Base-by-base conservation (phyloP, 306 rosid species). In the Sphenostylis stenocarpa region DNA sequence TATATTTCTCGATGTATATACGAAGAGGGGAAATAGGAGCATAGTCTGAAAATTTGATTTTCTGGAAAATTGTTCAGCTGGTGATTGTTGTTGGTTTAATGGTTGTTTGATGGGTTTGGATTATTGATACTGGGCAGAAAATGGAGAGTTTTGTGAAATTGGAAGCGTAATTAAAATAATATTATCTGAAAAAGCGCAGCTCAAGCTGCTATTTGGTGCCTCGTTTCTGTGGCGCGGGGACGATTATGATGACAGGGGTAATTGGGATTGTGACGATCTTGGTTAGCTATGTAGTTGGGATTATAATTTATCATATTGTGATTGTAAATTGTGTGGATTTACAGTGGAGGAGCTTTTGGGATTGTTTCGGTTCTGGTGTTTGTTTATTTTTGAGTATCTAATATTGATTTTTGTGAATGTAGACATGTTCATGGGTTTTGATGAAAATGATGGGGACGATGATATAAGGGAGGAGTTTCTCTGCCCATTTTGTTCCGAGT, bases 381-480 rank as follows among this genome's bases (percentile, higher is more conserved):
- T 81, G 38, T 24, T 53, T 73, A 6, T 70, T 53, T 76, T 17
- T 10, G 26, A 68, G n/a, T 48, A 14, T 47, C 57, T 80, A 34
- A 58, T 64, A 19, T 19, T 39, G 67, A 52, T 72, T 83, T 82
- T 45, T 70, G 78, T 15, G 41, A 62, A 66, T 89, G 89, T 61
- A 95, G 98, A 93, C 77, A 90, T 89, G 97, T 87, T 85, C 74
- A 87, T 86, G 93, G 93, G 96, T 43, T 95, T 95, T 75, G 97
- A 92, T 77, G 98, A 90, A 67, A 78, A 92, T 24, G 96, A 92
- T 2, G 96, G 86, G 79, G 98, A 90, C 15, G 97, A 95, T 31
- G 93, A 92, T 67, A 80, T 92, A 76, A 85, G 91, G 89, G 98
- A 95, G 83, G 97, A 95, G 77, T 92, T 90, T 83, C 85, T 91